Base-by-base conservation (phyloP, 2,329 filamentous ascomycete species). In the Zymoseptoria brevis region DNA sequence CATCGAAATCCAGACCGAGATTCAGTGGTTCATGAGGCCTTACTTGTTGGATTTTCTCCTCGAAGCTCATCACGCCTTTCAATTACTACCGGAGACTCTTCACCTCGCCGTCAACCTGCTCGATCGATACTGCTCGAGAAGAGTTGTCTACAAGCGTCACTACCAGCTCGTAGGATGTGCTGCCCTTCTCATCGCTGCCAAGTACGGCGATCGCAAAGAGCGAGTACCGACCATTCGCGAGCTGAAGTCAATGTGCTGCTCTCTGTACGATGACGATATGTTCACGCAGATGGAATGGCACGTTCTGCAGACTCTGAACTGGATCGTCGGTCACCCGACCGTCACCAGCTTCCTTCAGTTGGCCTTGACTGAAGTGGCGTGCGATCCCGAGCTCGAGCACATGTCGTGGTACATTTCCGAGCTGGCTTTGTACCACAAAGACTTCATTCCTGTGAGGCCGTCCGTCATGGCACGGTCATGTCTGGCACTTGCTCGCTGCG, bases 261-360 rank as follows among this genome's bases (percentile, higher is more conserved):
- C 89, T 45, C 83, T 97, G 48, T 99, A 99, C 77, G 94, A 99
- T 70, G 91, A 96, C 54, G 93, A 96, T 78, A 99, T 99, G 94
- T 99, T 99, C 78, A 93, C 92, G 9, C 94, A 99, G 76, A 99
- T 99, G 94, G 94, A 99, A 79, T 97, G 95, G 92, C 94, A 99
- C 75, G 93, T 99, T 45, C 83, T 99, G 68, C 95, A 96, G 77
- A 99, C 94, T 1, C 83, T 99, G 60, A 90, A 95, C 74, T 99
- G 94, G 94, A 86, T 87, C 66, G 89, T 99, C 67, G 94, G 94
- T 57, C 93, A 97, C 77, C 92, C 94, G 1, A 97, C 94, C 26
- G 89, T 96, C 66, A 93, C 97, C 75, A 89, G 88, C 74, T 99
- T 96, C 77, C 83, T 95, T 53, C 89, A 96, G 72, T 79, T 96